phyloP scores from a whole-genome alignment of 1,139 yeast genomes.

The Geotrichum fermentans region DNA sequence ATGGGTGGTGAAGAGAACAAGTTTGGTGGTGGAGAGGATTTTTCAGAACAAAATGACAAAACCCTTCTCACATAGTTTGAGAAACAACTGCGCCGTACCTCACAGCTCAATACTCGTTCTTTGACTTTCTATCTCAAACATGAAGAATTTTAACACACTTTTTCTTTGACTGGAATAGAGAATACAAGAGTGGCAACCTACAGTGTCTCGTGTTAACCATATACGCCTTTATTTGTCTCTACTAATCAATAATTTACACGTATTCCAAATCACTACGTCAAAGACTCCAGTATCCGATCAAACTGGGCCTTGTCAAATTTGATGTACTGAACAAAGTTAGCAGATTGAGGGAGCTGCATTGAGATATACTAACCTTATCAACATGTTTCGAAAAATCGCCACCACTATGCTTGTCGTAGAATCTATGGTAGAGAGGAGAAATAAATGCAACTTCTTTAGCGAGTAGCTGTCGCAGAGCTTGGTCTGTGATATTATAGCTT shows the following conservation, averaged over 20 bases:
- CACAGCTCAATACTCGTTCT: too few species aligned
- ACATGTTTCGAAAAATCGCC: constrained; percentile 72
- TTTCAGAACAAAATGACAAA: too few species aligned
- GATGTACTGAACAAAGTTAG: constrained; percentile 43
- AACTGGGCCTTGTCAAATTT: constrained; percentile 63
- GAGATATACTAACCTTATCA: constrained; percentile 40
- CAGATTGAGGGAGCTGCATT: not conserved
- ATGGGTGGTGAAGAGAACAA: not conserved
- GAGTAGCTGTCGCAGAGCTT: constrained; percentile 55
- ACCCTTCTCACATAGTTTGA: too few species aligned
- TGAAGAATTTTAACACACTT: too few species aligned
- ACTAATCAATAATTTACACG: too few species aligned
- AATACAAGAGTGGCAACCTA: too few species aligned
- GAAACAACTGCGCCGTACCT: too few species aligned
- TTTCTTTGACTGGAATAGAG: too few species aligned
- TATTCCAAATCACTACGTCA: too few species aligned
- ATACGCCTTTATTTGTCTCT: too few species aligned
- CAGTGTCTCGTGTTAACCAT: too few species aligned
- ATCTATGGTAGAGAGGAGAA: constrained; percentile 76
- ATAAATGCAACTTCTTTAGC: constrained; percentile 68
- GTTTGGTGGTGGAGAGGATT: not conserved
- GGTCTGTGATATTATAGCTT: constrained; percentile 61
- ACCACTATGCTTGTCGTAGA: constrained; percentile 66
- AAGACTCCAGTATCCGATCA: constrained; percentile 44
- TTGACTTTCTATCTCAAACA: too few species aligned